A percentile compares a stretch with the other conserved stretches of the same genome.
phyloP scores from a whole-genome alignment of 305 asterid species.

The Fraxinus floribunda region DNA sequence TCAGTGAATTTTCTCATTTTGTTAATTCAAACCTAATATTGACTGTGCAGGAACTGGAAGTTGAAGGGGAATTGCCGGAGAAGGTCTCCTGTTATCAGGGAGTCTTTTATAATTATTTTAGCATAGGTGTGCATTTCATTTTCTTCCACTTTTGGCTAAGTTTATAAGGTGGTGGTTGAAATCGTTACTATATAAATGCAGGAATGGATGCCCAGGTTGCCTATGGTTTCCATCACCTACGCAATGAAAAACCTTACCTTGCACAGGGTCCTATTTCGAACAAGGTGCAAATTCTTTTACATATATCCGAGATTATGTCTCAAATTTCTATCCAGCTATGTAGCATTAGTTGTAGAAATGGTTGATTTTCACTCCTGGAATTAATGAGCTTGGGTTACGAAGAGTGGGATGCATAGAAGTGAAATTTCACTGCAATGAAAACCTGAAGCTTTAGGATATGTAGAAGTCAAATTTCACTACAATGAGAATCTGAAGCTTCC shows the following conservation, averaged over 20 bases:
- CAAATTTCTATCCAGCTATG: background rate
- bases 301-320: constrained; percentile 15
- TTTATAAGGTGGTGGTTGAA: constrained; percentile 16
- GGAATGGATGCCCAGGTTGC: constrained; percentile 99
- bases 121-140: constrained; percentile 66
- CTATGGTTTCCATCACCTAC: constrained; percentile 92
- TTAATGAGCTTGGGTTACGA: constrained; percentile 3
- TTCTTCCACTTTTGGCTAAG: background rate
- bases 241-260: constrained; percentile 91
- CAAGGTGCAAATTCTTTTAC: constrained; percentile 55
- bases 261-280: constrained; percentile 96
- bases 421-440: background rate
- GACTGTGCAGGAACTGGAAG: constrained; percentile 64
- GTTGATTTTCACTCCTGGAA: constrained; percentile 10
- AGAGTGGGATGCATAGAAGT: background rate
- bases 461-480: background rate
- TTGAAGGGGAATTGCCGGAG: constrained; percentile 78
- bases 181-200: constrained; percentile 24
- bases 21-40: constrained; percentile 22
- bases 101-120: constrained; percentile 90
- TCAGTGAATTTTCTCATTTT: background rate
- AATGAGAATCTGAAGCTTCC: constrained; percentile 3
- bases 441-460: background rate
- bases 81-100: constrained; percentile 74
- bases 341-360: constrained; percentile 1